A percentile compares a stretch with the other conserved stretches of the same genome.
Evolutionary conservation across 2,329 filamentous ascomycete genomes (phyloP).

Genomic region (Cladophialophora yegresii): DNA sequence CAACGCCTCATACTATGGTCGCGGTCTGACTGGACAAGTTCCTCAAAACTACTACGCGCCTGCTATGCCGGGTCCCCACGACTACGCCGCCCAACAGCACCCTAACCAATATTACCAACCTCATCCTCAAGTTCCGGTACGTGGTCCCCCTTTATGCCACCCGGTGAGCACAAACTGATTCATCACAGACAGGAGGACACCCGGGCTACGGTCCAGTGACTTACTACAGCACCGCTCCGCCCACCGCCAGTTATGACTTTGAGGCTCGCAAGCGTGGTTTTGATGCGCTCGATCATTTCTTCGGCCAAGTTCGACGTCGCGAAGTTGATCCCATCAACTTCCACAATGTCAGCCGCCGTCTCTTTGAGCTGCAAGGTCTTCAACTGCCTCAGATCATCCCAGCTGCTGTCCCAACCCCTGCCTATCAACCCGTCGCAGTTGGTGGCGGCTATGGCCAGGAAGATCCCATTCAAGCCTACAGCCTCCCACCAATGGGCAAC

Average conservation of each 20-base stretch:
- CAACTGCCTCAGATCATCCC: conserved; percentile 63
- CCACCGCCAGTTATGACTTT: conserved; percentile 68
- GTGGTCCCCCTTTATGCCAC: background rate
- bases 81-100: conserved; percentile 37
- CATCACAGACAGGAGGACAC: conserved; percentile 54
- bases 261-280: conserved; percentile 81
- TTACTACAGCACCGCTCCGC: conserved; percentile 67
- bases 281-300: conserved; percentile 90
- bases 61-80: conserved; percentile 35
- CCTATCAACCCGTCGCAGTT: conserved; percentile 56
- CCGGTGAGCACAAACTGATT: background rate
- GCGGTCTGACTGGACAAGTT: conserved; percentile 34
- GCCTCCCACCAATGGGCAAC: conserved; percentile 81
- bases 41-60: conserved; percentile 37
- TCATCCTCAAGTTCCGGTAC: conserved; percentile 31
- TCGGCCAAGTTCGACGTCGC: conserved; percentile 87
- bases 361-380: conserved; percentile 76
- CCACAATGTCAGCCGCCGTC: conserved; percentile 82
- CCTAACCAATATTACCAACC: conserved; percentile 38
- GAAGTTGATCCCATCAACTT: conserved; percentile 89
- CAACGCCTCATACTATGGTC: conserved; percentile 36
- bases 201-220: conserved; percentile 71
- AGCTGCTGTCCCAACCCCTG: conserved; percentile 47
- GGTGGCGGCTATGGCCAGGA: conserved; percentile 56
- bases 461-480: conserved; percentile 73